Base-by-base conservation (phyloP, 2,329 filamentous ascomycete species). In the Cladosporium oxysporum region DNA sequence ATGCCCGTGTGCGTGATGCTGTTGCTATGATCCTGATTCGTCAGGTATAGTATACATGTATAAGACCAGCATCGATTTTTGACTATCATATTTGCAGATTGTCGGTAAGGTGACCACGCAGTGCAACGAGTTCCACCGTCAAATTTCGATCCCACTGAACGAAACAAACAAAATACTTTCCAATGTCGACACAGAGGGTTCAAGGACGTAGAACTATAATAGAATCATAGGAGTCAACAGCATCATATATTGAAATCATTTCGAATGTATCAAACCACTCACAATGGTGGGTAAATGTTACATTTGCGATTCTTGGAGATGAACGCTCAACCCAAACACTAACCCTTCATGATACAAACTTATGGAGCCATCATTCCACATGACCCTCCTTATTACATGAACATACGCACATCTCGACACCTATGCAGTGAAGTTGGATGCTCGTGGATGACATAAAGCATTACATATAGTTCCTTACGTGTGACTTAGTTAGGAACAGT, bases 181-280 rank as follows among this genome's bases (percentile, higher is more conserved):
- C n/a, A 21, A 47, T 10, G 10, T n/a, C 41, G 10, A 5, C 12
- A 47, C n/a, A 21, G 41, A 12, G 18, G 3, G 8, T 2, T n/a
- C 8, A 21, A 47, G 41, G n/a, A 21, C n/a, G 3, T 5, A 47
- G 8, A 8, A 21, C 4, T 1, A 12, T 5, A 2, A 5, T 12
- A 11, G n/a, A 3, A 47, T 5, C 1, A 11, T 21, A 21, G 2
- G 2, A 11, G 1, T 3, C 5, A 10, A 2, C 5, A 5, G 12
- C 0, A 21, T 21, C 1, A 23, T 21, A 47, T 47, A 21, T n/a
- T 11, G 8, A 3, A 2, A 47, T 12, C n/a, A n/a, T 7, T 23
- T 11, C 2, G 12, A 47, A n/a, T 47, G 7, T 5, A 12, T n/a
- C 3, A 12, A n/a, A 47, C 8, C 7, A 47, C n/a, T 21, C n/a